Conservation (phyloP, 129 eudicot species). For the Saposhnikovia divaricata region DNA sequence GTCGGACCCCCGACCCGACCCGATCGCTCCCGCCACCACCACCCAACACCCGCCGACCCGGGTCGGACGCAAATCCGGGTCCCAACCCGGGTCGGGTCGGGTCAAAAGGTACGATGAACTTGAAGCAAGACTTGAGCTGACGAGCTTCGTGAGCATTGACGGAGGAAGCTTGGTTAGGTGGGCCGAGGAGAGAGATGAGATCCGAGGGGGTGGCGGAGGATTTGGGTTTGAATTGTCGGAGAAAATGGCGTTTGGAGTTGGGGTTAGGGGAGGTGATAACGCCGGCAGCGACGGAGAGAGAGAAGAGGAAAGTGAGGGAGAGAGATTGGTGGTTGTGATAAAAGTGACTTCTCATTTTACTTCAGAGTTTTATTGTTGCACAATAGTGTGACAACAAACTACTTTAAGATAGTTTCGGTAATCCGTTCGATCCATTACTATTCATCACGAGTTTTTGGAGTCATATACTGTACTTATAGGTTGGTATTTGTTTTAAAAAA, state of each 20-base stretch:
- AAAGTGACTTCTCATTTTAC: neutral
- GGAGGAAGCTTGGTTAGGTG: slow-evolving; percentile 51
- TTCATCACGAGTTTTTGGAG: too few species aligned
- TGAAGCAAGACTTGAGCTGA: slow-evolving; percentile 65
- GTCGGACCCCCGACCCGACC: neutral
- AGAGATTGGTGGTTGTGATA: slow-evolving; percentile 14
- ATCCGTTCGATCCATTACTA: too few species aligned
- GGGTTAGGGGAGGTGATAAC: slow-evolving; percentile 13
- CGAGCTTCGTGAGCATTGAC: slow-evolving; percentile 38
- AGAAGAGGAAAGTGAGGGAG: slow-evolving; percentile 47
- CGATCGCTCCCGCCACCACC: too few species aligned
- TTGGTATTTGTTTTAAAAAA: too few species aligned
- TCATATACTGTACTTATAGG: too few species aligned
- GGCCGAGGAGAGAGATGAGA: slow-evolving; percentile 63
- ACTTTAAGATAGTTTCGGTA: too few species aligned
- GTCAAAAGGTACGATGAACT: slow-evolving; percentile 65
- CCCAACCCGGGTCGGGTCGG: slow-evolving; percentile 2
- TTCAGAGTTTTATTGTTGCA: too few species aligned
- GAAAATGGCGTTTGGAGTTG: slow-evolving; percentile 11
- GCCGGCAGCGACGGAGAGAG: slow-evolving; percentile 48
- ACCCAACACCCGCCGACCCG: too few species aligned
- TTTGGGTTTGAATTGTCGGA: slow-evolving; percentile 22
- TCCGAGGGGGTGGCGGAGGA: slow-evolving; percentile 54
- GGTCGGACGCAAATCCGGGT: slow-evolving; percentile 8
- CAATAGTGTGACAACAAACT: too few species aligned